A percentile compares a stretch with the other conserved stretches of the same genome.
Evolutionary conservation across 148 eudicot genomes (phyloP).

Genomic region (Fagopyrum esculentum): DNA sequence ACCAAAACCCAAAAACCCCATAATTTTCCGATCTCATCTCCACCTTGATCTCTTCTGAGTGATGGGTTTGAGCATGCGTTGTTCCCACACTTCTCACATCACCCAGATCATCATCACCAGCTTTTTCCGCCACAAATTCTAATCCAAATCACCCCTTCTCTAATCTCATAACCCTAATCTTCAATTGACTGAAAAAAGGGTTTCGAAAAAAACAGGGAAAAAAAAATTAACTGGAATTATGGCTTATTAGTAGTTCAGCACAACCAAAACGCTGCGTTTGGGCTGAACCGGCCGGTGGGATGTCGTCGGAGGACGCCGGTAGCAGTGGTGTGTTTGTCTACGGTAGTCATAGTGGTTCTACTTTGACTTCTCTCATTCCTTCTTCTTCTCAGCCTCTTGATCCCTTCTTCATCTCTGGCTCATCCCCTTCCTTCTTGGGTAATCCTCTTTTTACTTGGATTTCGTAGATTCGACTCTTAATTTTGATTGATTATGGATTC

Average conservation of each 20-base stretch:
- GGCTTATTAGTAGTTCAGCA: conserved; percentile 16
- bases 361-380: conserved; percentile 20
- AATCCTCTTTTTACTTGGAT: conserved; percentile 12
- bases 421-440: conserved; percentile 49
- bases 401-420: conserved; percentile 44
- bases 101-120: conserved; percentile 87
- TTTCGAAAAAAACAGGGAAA: background rate
- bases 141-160: background rate
- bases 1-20: background rate
- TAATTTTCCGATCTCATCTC: background rate
- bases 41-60: conserved; percentile 9
- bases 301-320: conserved; percentile 23
- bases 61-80: conserved; percentile 56
- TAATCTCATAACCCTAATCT: background rate
- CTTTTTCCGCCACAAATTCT: conserved; percentile 70
- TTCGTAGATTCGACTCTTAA: background rate
- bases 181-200: background rate
- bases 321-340: conserved; percentile 3
- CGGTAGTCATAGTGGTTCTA: conserved; percentile 18
- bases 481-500: background rate
- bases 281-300: conserved; percentile 12
- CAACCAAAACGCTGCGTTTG: conserved; percentile 6
- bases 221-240: background rate
- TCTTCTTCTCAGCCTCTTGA: conserved; percentile 35
- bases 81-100: conserved; percentile 80